phyloP scores from a whole-genome alignment of 1,284 basidiomycete genomes.

The Fomitopsis palustris region DNA sequence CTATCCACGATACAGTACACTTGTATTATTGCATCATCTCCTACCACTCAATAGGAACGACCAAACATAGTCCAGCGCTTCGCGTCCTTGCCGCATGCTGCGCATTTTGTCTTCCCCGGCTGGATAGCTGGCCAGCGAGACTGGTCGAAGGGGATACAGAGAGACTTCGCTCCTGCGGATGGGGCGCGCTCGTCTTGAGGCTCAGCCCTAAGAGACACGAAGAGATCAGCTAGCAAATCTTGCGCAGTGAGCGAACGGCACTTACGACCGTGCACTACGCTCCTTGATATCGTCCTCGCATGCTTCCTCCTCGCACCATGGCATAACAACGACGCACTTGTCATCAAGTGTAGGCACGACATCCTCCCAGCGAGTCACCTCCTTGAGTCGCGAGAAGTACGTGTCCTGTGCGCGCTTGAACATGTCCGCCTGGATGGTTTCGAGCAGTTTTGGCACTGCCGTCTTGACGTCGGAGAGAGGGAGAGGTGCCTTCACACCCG shows the following conservation, averaged over 20 bases:
- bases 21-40: neutral
- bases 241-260: constrained; percentile 18
- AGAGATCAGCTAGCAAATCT: neutral
- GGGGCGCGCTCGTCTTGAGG: constrained; percentile 93
- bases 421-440: constrained; percentile 90
- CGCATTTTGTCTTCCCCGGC: constrained; percentile 79
- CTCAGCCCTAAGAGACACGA: constrained; percentile 52
- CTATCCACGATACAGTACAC: neutral
- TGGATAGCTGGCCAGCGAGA: constrained; percentile 74
- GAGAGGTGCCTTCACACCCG: constrained; percentile 75
- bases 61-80: constrained; percentile 95
- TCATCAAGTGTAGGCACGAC: constrained; percentile 88
- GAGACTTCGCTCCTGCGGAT: constrained; percentile 96
- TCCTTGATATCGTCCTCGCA: constrained; percentile 99
- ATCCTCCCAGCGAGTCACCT: constrained; percentile 86
- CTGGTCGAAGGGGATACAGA: constrained; percentile 97
- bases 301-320: constrained; percentile 93
- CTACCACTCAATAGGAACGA: constrained; percentile 58
- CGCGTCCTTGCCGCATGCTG: constrained; percentile 80
- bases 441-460: constrained; percentile 66
- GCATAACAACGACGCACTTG: constrained; percentile 88
- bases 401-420: constrained; percentile 74
- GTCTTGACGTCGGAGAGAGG: constrained; percentile 60
- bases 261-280: constrained; percentile 81
- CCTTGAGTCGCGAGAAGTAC: constrained; percentile 74